Conservation (phyloP, 371 early-diverging fungal species). For the Actinomucor elegans region DNA sequence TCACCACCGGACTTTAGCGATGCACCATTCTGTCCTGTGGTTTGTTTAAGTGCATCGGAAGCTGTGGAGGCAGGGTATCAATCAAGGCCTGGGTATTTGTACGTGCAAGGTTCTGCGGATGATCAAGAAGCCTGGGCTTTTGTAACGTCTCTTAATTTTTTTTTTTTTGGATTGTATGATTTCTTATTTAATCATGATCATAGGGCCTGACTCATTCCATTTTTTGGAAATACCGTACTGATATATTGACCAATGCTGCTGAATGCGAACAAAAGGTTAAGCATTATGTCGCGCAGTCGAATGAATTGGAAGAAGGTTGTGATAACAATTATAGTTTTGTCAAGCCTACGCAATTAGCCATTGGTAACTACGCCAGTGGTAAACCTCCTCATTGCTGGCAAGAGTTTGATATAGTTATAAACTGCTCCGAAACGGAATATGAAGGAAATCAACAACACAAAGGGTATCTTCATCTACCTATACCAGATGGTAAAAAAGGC, state of each 20-base stretch:
- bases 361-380: constrained; percentile 56
- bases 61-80: constrained; percentile 57
- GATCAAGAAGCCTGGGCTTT: constrained; percentile 85
- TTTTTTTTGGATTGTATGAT: too few species aligned
- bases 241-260: constrained; percentile 41
- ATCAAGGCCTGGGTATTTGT: constrained; percentile 58
- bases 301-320: constrained; percentile 9
- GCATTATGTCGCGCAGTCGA: constrained; percentile 33
- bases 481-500: constrained; percentile 76
- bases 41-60: constrained; percentile 75
- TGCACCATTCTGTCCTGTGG: constrained; percentile 61
- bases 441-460: constrained; percentile 15
- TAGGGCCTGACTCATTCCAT: constrained; percentile 64
- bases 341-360: constrained; percentile 55
- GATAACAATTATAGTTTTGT: constrained; percentile 48
- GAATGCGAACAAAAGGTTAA: constrained; percentile 52
- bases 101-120: constrained; percentile 90
- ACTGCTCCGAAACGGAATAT: constrained; percentile 55
- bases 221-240: constrained; percentile 70
- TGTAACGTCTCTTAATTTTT: constrained; percentile 37
- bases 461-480: constrained; percentile 58
- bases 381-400: constrained; percentile 58
- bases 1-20: constrained; percentile 51
- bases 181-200: too few species aligned
- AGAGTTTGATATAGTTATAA: constrained; percentile 63